Base-by-base conservation (phyloP, 257 asterid genomes). In the Rehmannia glutinosa region DNA sequence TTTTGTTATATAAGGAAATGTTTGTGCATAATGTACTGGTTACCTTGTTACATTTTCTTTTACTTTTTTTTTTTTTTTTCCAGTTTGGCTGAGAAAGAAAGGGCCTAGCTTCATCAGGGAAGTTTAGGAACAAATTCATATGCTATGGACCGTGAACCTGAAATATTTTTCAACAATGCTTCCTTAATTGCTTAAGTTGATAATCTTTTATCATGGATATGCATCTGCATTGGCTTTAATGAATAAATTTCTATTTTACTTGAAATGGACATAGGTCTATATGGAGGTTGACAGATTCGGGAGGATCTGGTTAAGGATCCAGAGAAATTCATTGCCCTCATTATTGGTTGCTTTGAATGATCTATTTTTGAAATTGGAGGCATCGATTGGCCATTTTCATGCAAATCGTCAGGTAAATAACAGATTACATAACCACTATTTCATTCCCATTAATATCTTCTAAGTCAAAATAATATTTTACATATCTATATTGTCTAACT, bases 341-440 rank as follows among this genome's bases (percentile, higher is more conserved):
- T 74, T 91, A 36, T 83, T 94, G 83, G 83, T 84, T 59, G 77
- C 86, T 71, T 80, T 91, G 72, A 87, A 77, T 81, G 96, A 83
- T 58, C 43, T 87, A 56, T 94, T 94, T 77, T 52, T 83, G 66
- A 80, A 85, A 66, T 72, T 94, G 90, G 97, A 94, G 84, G 89
- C 93, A 42, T 91, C 99, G 58, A 94, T 91, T 53, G 91, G 95
- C 33, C 89, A 91, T 79, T 80, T 94, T 50, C 97, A 94, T 78
- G 92, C 96, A 67, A 77, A 73, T 71, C 86, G 87, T 50, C 97
- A 77, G 88, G 99, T 94, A 73, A 69, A 36, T 54, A 11, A 38
- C 33, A 16, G 38, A 27, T 70, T 72, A 47, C 36, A 30, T 65
- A 27, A 39, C 62, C 32, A 39, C 53, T 25, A 45, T 70, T 45